Base-by-base conservation (phyloP, 768 basidiomycete species). In the Tricholomella constricta region DNA sequence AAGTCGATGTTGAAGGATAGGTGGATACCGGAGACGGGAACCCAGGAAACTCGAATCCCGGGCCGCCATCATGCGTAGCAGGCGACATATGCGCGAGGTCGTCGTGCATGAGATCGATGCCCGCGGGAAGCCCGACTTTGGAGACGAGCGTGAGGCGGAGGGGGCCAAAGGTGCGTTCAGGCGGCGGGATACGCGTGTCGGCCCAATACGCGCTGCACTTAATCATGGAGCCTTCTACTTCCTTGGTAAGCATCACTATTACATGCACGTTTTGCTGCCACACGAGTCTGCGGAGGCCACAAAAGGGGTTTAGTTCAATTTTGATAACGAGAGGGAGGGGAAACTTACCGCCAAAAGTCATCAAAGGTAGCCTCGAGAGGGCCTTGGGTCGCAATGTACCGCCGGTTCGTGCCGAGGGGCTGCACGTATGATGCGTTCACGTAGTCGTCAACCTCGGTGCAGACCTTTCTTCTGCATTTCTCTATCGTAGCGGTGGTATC, bases 191-290 rank as follows among this genome's bases (percentile, higher is more conserved):
- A 6, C 46, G 31, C 14, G 77, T 75, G 29, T 83, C 81, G 14
- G 77, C 76, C 94, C 94, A 98, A 67, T 98, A 98, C 25, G 84
- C 74, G 25, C 93, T 91, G 65, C 96, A 97, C 69, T 98, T 98
- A 62, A 94, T 77, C 66, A 85, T 82, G 17, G 91, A 80, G 45
- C 90, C 91, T 67, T 98, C 96, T 51, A 89, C 78, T 65, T 96
- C 91, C 52, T 88, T 86, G 3, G 96, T 98, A 51, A 98, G 83
- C 96, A 98, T 98, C 56, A 97, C 89, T 58, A 98, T 93, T 45
- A 97, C 91, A 57, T 89, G 88, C 0, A 97, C 90, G 59, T 91
- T 88, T 69, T 98, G 94, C 64, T 98, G 92, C 89, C 94, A 96
- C 48, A 89, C 85, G 14, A 98, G 78, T 27, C 91, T 92, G 51